phyloP scores from a whole-genome alignment of 768 basidiomycete species.

The Boletus subparvulus region DNA sequence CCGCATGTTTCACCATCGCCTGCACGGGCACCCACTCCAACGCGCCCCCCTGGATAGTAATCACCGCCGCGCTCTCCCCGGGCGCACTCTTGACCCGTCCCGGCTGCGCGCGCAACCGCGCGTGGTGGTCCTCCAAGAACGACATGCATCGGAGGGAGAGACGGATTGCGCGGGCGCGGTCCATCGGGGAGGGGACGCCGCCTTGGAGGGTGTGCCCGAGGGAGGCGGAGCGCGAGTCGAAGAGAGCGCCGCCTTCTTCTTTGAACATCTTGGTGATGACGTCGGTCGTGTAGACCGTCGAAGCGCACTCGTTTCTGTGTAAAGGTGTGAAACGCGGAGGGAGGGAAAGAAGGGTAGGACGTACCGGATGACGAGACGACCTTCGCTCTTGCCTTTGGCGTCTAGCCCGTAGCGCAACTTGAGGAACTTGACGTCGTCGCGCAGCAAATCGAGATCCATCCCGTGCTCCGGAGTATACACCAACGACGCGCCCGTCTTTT shows the following conservation, averaged over 20 bases:
- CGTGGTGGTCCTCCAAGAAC: conserved; percentile 86
- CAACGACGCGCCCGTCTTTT: conserved; percentile 83
- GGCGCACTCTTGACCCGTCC: conserved; percentile 54
- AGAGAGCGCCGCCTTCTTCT: conserved; percentile 89
- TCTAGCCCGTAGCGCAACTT: conserved; percentile 84
- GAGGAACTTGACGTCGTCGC: conserved; percentile 84
- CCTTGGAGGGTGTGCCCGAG: conserved; percentile 97
- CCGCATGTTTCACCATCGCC: conserved; percentile 83
- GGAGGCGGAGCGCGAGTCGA: conserved; percentile 94
- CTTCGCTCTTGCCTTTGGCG: conserved; percentile 86
- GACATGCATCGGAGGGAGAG: conserved; percentile 91
- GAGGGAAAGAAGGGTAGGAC: conserved; percentile 22
- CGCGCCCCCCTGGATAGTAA: conserved; percentile 83
- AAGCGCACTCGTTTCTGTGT: conserved; percentile 79
- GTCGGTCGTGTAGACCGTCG: conserved; percentile 86
- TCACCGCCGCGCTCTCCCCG: conserved; percentile 77
- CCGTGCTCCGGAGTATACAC: conserved; percentile 94
- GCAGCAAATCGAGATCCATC: conserved; percentile 77
- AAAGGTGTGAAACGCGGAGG: background rate
- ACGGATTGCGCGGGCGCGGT: conserved; percentile 88
- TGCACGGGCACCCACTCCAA: conserved; percentile 82
- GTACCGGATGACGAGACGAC: conserved; percentile 88
- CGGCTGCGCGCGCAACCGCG: conserved; percentile 48
- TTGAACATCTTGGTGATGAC: conserved; percentile 91
- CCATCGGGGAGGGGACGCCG: conserved; percentile 91